Base-by-base conservation (phyloP, 179 eudicot species). In the Amaranthus tricolor region DNA sequence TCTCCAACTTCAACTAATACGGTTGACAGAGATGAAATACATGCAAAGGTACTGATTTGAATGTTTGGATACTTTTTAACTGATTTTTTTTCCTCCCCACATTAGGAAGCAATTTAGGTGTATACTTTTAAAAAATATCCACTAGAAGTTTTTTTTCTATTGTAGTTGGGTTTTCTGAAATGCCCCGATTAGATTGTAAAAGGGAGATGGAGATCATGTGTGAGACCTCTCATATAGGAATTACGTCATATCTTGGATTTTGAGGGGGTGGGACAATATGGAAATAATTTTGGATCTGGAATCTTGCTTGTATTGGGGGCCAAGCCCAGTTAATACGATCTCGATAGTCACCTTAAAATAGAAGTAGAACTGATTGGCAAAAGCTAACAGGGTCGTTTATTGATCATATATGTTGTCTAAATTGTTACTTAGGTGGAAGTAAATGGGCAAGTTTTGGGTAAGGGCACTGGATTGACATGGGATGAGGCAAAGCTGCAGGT, bases 401-500 rank as follows among this genome's bases (percentile, higher is more conserved):
- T 19, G 72, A 21, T 56, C 54, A 40, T 73, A 45, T 24, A 14
- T 68, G 21, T 58, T 57, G 44, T 75, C 5, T 63, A 47, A 31
- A 63, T 1, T 71, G 55, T 74, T 53, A 6, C 80, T 67, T 68
- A 91, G 98, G 97, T 88, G 56, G 93, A 88, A 85, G 80, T 94
- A 47, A 91, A 91, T 77, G 98, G 98, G 69, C 88, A 94, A 73
- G 86, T 91, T 59, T 70, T 85, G 51, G 93, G 97, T 71, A 85
- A 84, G 74, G 98, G 98, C 77, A 72, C 82, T 21, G 97, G 92
- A 60, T 80, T 82, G 74, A 89, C 95, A 40, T 94, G 86, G 92
- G 93, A 89, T 40, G 98, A 88, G 76, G 97, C 98, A 12, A 86
- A 90, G 76, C 75, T 84, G 68, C 87, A 89, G 98, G 97, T 93